Base-by-base conservation (phyloP, 148 eudicot genomes). In the Rhododendron mucronatum region DNA sequence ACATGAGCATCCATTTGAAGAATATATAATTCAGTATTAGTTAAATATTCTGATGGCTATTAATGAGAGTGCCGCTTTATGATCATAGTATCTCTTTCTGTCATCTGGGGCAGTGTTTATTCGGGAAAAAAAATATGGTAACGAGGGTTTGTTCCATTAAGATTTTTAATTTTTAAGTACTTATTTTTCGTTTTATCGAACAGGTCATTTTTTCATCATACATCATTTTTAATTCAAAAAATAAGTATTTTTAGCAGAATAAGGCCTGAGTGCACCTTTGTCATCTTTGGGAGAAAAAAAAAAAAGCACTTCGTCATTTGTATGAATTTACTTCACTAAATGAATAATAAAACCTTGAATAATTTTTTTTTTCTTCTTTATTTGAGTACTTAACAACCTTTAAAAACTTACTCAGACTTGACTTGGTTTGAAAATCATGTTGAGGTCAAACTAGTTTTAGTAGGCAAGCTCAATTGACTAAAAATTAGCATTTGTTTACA, bases 111-210 rank as follows among this genome's bases (percentile, higher is more conserved):
- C 57, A 12, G 57, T 51, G 15, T 51, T 51, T 51, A 51, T 51
- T 51, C 57, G 16, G 51, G 0, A 14, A 14, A 11, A 51, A 50
- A 51, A 48, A 8, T 0, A 48, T 48, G 13, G 10, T 10, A 41
- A 41, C 1, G 7, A 41, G 1, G 45, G 1, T 7, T 41, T 6
- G 7, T 41, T 41, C 0, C 0, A 0, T 41, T 41, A 5, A 41
- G 44, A 48, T 9, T 48, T 0, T 48, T 48, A 48, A 9, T 48
- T 10, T 48, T 9, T 0, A 48, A 48, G 2, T 41, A 41, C 0
- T 47, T 48, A 48, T 9, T 48, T 48, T 10, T 48, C 1, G 1
- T 0, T 41, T 41, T 41, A 41, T 0, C 1, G 6, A 7, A 41
- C 0, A 6, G 0, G 0, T 41, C 1, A 6, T 41, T 41, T 41